phyloP scores from a whole-genome alignment of 139 green algal species.

The Diplosphaera chodatii region DNA sequence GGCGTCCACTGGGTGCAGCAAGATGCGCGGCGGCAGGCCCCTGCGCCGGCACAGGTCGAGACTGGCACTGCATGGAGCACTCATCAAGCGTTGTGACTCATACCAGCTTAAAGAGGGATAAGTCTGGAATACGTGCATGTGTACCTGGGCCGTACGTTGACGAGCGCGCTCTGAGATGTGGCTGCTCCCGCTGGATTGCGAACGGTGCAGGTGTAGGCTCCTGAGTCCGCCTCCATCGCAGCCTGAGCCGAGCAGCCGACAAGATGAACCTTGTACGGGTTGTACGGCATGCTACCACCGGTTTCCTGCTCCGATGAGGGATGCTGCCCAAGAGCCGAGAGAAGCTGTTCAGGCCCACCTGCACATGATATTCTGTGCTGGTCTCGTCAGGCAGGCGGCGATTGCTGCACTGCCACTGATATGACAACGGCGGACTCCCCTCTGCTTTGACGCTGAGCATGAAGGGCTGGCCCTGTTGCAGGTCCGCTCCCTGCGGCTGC shows the following conservation, averaged over 20 bases:
- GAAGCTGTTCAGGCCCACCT: too few species aligned
- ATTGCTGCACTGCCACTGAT: not conserved
- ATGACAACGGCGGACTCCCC: not conserved
- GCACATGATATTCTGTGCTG: not conserved
- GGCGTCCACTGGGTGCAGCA: not conserved
- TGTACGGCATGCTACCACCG: too few species aligned
- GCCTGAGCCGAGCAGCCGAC: too few species aligned
- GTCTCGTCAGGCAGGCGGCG: not conserved
- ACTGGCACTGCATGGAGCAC: too few species aligned
- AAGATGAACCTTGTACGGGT: too few species aligned
- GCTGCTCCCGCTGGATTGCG: not conserved
- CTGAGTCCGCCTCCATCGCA: not conserved
- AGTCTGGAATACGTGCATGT: too few species aligned
- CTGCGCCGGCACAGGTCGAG: too few species aligned
- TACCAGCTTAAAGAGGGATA: too few species aligned
- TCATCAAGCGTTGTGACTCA: too few species aligned
- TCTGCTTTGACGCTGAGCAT: not conserved
- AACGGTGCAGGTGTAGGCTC: not conserved
- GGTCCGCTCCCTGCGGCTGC: not conserved
- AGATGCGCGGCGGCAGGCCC: not conserved
- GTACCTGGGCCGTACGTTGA: not conserved
- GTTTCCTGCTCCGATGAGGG: too few species aligned
- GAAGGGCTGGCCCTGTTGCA: not conserved
- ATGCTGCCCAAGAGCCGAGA: too few species aligned
- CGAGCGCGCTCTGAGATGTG: not conserved